Conservation (phyloP, 306 rosid species). For the Trifolium pratense region DNA sequence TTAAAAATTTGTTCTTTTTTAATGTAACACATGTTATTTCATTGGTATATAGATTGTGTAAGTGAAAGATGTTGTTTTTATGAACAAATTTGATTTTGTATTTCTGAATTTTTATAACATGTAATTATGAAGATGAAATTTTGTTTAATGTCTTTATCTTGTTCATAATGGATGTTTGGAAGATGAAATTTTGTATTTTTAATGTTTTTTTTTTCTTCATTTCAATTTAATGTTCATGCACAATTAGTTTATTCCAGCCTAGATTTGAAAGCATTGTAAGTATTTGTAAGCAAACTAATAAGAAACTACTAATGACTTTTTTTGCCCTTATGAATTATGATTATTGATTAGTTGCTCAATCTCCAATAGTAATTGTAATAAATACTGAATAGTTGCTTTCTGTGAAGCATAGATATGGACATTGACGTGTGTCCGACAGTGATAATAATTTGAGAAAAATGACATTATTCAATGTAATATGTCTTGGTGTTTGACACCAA, state of each 20-base stretch:
- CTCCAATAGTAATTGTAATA: background rate
- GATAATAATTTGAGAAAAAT: too few relatives aligned
- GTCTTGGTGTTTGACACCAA: too few relatives aligned
- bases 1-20: conserved; percentile 20
- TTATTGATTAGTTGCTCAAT: conserved; percentile 28
- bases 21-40: background rate
- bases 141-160: conserved; percentile 17
- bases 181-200: conserved; percentile 17
- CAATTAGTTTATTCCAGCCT: background rate
- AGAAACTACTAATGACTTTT: conserved; percentile 4
- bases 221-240: conserved; percentile 7
- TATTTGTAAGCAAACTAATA: background rate
- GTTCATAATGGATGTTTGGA: conserved; percentile 23
- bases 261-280: conserved; percentile 9
- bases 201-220: background rate
- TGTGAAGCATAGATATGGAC: too few relatives aligned
- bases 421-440: too few relatives aligned
- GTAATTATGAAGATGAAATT: background rate
- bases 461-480: too few relatives aligned
- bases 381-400: background rate
- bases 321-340: background rate
- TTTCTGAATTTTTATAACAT: background rate
- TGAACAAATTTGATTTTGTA: background rate
- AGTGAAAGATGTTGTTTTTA: background rate
- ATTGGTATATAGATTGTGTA: conserved; percentile 2